Base-by-base conservation (phyloP, 257 asterid species). In the Forsythia viridissima region DNA sequence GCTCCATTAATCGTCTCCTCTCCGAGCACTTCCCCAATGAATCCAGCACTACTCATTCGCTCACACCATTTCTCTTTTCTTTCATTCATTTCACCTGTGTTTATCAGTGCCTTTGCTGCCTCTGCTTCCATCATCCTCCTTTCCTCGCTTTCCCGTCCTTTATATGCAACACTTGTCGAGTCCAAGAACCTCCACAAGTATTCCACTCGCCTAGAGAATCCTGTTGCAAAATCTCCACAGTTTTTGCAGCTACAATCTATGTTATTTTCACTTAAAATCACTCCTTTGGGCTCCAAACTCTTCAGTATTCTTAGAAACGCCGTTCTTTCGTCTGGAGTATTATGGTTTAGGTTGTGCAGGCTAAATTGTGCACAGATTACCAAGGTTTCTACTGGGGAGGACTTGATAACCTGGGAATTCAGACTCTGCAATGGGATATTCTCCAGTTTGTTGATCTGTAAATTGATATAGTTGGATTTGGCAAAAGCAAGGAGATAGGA, bases 71-170 rank as follows among this genome's bases (percentile, higher is more conserved):
- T 88, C 85, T 91, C 97, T 48, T 86, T 89, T 16, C 86, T 84
- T 76, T 92, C 98, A 43, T 90, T 93, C 98, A 92, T 88, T 79
- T 90, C 97, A 15, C 86, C 94, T 11, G 6, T 41, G 43, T 84
- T 88, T 36, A 80, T 70, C 82, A 93, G 74, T 9, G 85, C 92
- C 84, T 92, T 89, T 4, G 98, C 96, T 21, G 98, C 97, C 69
- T 92, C 98, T 6, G 92, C 93, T 77, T 93, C 98, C 92, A 93
- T 85, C 96, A 93, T 92, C 87, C 87, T 85, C 82, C 98, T 88
- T 79, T 92, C 97, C 0, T 93, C 93, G 63, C 93, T 89, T 79
- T 92, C 97, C 0, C 96, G 90, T 3, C 97, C 94, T 84, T 92
- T 93, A 48, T 87, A 92, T 9, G 98, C 98, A 0, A 79, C 83